Evolutionary conservation across 768 basidiomycete species (phyloP).

Genomic region (Suillus paluster): DNA sequence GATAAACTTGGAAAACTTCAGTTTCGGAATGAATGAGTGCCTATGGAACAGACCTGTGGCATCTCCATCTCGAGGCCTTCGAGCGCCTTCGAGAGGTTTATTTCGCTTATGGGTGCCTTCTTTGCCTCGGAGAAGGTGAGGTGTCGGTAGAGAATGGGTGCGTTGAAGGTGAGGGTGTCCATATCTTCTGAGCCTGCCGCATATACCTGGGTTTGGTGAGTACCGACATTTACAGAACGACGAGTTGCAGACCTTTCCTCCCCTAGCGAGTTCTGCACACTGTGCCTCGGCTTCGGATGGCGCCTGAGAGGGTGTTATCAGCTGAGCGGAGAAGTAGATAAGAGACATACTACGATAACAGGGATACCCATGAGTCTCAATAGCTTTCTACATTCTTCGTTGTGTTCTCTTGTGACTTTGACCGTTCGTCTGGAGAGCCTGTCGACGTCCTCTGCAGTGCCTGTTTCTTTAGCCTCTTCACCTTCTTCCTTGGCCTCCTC

Average conservation of each 20-base stretch:
- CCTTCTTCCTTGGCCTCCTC: slow-evolving; percentile 94
- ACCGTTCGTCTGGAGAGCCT: slow-evolving; percentile 89
- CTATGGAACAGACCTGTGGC: slow-evolving; percentile 64
- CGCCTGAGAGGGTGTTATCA: slow-evolving; percentile 56
- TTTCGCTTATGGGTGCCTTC: slow-evolving; percentile 94
- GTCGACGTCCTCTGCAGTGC: slow-evolving; percentile 92
- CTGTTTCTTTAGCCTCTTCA: slow-evolving; percentile 96
- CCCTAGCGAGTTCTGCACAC: slow-evolving; percentile 96
- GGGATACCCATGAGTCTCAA: slow-evolving; percentile 97
- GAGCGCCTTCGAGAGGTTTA: slow-evolving; percentile 79
- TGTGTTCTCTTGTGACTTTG: slow-evolving; percentile 94
- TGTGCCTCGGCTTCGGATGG: slow-evolving; percentile 99
- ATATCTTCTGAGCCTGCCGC: slow-evolving; percentile 99
- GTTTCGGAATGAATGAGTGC: neutral
- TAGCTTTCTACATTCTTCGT: slow-evolving; percentile 90
- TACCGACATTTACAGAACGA: neutral
- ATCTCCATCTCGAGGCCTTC: slow-evolving; percentile 92
- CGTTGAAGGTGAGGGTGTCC: slow-evolving; percentile 96
- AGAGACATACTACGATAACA: slow-evolving; percentile 75
- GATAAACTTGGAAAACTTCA: slow-evolving; percentile 66
- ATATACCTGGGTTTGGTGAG: slow-evolving; percentile 65
- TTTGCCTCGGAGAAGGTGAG: slow-evolving; percentile 98
- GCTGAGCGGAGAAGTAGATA: neutral
- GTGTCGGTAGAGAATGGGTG: slow-evolving; percentile 92
- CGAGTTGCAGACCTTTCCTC: slow-evolving; percentile 69